Base-by-base conservation (phyloP, 257 asterid species). In the Thymus mandschuricus region DNA sequence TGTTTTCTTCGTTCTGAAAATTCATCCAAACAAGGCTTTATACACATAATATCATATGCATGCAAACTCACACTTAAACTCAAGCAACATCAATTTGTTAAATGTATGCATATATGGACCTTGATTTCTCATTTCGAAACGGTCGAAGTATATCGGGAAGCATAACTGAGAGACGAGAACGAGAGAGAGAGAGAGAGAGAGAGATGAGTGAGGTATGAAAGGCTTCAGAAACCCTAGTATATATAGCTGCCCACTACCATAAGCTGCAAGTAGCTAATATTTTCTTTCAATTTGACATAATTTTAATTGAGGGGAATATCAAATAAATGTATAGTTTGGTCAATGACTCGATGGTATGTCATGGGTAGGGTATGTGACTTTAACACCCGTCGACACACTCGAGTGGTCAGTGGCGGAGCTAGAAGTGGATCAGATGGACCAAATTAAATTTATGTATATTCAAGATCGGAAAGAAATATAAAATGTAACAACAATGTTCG, bases 81-180 rank as follows among this genome's bases (percentile, higher is more conserved):
- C 41, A 4, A 5, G 4, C 38, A 34, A 55, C 2, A 55, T 3
- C 0, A 28, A 29, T 29, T 10, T 28, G 10, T 56, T 45, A 10
- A 45, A 48, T 48, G n/a, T 43, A 6, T 43, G 9, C 13, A 13
- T 43, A 43, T 43, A 43, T 43, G 8, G 5, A 83, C 86, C 86
- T 81, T 77, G 81, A 79, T 66, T 81, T 81, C 34, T 84, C 84
- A 68, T 75, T 67, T 34, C 82, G 78, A 63, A 84, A 79, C 72
- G 86, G 71, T 27, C 80, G 78, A 60, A 84, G 38, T 10, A 78
- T 59, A 52, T 76, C 76, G 60, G 76, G 72, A 10, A 80, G 48
- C 83, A 83, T 77, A 10, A 38, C 31, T 46, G 48, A 9, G 64
- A 44, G 69, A 21, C 21, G 21, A 51, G 66, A 43, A 75, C 29